phyloP scores from a whole-genome alignment of 1,139 yeast species.

The Komagataea norvegica region DNA sequence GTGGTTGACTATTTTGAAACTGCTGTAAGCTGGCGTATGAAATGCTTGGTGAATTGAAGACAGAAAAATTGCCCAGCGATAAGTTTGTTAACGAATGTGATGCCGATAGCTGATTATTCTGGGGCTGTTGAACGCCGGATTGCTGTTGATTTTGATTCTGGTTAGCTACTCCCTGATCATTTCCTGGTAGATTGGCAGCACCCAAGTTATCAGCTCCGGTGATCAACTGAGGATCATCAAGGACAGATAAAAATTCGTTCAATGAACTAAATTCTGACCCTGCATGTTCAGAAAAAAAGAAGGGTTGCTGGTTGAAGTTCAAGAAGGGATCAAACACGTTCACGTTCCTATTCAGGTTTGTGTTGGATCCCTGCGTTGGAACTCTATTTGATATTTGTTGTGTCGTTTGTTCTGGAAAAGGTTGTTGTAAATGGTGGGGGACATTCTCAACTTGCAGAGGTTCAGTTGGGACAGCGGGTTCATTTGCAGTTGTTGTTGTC shows the following conservation, averaged over 20 bases:
- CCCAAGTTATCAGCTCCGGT: slow-evolving; percentile 6
- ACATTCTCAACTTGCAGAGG: slow-evolving; percentile 25
- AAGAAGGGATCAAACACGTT: slow-evolving; percentile 17
- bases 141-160: neutral
- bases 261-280: slow-evolving; percentile 90
- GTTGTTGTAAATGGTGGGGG: slow-evolving; percentile 23
- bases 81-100: slow-evolving; percentile 25
- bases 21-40: slow-evolving; percentile 11
- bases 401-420: slow-evolving; percentile 3
- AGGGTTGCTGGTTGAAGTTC: slow-evolving; percentile 55
- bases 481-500: slow-evolving; percentile 2
- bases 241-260: slow-evolving; percentile 84
- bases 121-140: neutral
- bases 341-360: slow-evolving; percentile 1
- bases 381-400: slow-evolving; percentile 3
- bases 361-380: slow-evolving; percentile 1
- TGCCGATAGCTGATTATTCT: slow-evolving; percentile 7
- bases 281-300: slow-evolving; percentile 86
- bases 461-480: slow-evolving; percentile 2
- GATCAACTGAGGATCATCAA: slow-evolving; percentile 61
- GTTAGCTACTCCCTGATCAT: slow-evolving; percentile 5
- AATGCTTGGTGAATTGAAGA: slow-evolving; percentile 21
- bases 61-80: slow-evolving; percentile 22
- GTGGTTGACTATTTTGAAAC: slow-evolving; percentile 10
- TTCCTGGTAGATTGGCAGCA: slow-evolving; percentile 1